Conservation (phyloP, 495 filamentous ascomycete genomes). For the Penicillium coprophilum region DNA sequence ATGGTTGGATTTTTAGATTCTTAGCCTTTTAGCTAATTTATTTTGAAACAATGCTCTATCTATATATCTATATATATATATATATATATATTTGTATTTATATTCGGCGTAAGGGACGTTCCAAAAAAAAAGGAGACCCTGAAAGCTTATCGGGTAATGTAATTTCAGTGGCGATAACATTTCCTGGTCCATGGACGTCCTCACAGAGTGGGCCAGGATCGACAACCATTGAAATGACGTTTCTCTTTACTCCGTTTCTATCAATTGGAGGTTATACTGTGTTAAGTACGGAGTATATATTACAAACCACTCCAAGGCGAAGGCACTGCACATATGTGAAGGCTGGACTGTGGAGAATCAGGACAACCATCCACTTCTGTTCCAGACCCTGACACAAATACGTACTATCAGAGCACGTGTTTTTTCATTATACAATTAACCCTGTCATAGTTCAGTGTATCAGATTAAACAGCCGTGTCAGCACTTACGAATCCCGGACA, state of each 20-base stretch:
- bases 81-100: background rate
- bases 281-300: background rate
- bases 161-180: conserved; percentile 10
- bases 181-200: conserved; percentile 17
- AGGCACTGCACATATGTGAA: no score
- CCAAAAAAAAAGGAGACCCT: conserved; percentile 6
- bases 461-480: background rate
- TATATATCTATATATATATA: background rate
- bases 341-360: conserved; percentile 5
- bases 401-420: background rate
- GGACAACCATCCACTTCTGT: background rate
- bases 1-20: background rate
- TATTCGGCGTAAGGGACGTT: background rate
- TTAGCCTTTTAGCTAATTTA: background rate
- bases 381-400: background rate
- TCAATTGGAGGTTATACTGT: conserved; percentile 7
- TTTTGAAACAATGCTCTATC: background rate
- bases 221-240: conserved; percentile 19
- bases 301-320: no score
- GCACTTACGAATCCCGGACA: conserved; percentile 6
- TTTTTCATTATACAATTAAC: background rate
- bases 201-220: conserved; percentile 28
- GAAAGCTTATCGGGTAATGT: conserved; percentile 18
- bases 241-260: conserved; percentile 8
- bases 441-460: background rate